Percentiles rank a stretch among this genome's conserved stretches.
phyloP scores from a whole-genome alignment of 164 flowering plant species.

The Euptelea pleiosperma region DNA sequence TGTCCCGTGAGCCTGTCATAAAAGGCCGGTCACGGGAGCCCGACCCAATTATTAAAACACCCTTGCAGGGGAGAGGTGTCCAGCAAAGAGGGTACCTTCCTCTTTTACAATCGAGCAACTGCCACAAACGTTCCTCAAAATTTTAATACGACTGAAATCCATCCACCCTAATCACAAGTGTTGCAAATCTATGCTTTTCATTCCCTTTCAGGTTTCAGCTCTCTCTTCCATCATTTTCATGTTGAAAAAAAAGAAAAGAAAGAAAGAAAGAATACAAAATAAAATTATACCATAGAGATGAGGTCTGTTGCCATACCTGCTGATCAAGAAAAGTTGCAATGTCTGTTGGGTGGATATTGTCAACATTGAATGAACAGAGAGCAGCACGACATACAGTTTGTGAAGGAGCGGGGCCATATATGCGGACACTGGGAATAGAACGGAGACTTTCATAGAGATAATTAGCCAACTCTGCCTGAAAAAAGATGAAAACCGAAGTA shows the following conservation, averaged over 20 bases:
- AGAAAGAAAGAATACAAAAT: not conserved
- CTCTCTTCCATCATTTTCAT: too few relatives aligned
- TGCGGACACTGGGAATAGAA: constrained; percentile 49
- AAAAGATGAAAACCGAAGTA: not conserved
- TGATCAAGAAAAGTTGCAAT: constrained; percentile 91
- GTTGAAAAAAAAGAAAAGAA: too few relatives aligned
- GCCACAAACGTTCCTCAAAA: too few relatives aligned
- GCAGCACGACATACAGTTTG: constrained; percentile 56
- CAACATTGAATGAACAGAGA: constrained; percentile 86
- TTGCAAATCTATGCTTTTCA: too few relatives aligned
- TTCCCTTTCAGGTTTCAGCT: not conserved
- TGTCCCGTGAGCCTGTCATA: too few relatives aligned
- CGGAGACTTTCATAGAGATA: constrained; percentile 64
- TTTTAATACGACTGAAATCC: too few relatives aligned
- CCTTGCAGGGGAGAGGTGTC: too few relatives aligned
- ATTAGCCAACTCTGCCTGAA: constrained; percentile 62
- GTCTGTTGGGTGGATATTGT: constrained; percentile 85
- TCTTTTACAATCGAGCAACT: too few relatives aligned
- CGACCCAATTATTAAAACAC: too few relatives aligned
- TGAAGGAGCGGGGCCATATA: constrained; percentile 89
- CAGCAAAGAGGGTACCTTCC: too few relatives aligned
- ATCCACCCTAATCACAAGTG: too few relatives aligned
- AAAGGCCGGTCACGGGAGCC: too few relatives aligned
- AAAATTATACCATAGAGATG: not conserved
- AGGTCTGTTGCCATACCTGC: constrained; percentile 49